Conservation (phyloP, 148 eudicot species). For the Rhododendron kiyosumense region DNA sequence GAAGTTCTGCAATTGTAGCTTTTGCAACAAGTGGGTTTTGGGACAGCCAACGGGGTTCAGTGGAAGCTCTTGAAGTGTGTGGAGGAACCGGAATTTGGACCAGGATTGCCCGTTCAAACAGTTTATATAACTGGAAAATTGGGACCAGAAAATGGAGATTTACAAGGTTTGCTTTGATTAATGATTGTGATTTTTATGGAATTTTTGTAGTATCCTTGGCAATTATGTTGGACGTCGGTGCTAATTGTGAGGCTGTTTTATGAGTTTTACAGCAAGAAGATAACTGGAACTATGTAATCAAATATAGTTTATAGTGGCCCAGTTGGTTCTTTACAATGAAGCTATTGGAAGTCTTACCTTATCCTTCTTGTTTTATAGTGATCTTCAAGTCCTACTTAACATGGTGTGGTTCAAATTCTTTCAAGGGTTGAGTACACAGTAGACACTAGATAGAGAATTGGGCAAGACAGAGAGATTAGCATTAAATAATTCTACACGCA, state of each 20-base stretch:
- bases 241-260: not conserved
- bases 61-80: constrained; percentile 66
- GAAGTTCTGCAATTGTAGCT: constrained; percentile 37
- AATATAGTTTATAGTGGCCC: not conserved
- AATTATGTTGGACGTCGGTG: not conserved
- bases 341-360: not conserved
- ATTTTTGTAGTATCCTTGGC: not conserved
- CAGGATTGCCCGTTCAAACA: constrained; percentile 56
- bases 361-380: not conserved
- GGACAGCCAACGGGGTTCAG: constrained; percentile 23
- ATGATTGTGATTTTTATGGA: not conserved
- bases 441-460: not conserved
- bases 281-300: not conserved
- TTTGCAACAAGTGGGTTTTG: constrained; percentile 51
- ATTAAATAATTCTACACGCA: not conserved
- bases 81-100: constrained; percentile 86
- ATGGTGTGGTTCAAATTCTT: not conserved
- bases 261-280: not conserved
- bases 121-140: constrained; percentile 44
- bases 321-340: not conserved
- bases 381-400: not conserved
- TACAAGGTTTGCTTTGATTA: constrained; percentile 44
- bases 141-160: constrained; percentile 21
- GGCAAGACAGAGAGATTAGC: not conserved
- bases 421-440: not conserved